Percentiles rank a stretch among this genome's conserved stretches.
phyloP scores from a whole-genome alignment of 805 yeast genomes.

The Ogataea haglerorum region DNA sequence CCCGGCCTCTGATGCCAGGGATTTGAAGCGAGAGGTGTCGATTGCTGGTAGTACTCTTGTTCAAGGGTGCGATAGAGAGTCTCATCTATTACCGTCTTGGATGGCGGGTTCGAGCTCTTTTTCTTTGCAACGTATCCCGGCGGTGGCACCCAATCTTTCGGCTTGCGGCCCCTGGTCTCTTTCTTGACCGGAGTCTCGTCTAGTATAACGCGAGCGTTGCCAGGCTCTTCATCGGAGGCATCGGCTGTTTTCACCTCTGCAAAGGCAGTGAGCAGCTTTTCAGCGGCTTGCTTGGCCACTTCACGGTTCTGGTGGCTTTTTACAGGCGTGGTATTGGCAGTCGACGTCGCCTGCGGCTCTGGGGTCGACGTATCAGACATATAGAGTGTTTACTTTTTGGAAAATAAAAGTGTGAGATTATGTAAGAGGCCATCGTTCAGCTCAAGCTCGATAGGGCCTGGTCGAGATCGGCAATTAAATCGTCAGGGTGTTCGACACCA shows the following conservation, averaged over 20 bases:
- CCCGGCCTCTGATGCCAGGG: slow-evolving; percentile 15
- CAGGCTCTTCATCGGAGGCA: slow-evolving; percentile 9
- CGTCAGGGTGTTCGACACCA: slow-evolving; percentile 77
- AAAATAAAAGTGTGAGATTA: background rate
- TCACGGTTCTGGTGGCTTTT: slow-evolving; percentile 4
- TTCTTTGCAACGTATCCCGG: slow-evolving; percentile 6
- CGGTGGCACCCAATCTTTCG: slow-evolving; percentile 18
- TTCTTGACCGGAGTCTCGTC: slow-evolving; percentile 7
- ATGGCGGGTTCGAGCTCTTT: background rate
- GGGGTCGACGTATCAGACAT: slow-evolving; percentile 10
- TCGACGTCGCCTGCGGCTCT: slow-evolving; percentile 16
- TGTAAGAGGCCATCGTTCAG: background rate
- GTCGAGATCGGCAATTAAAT: slow-evolving; percentile 70
- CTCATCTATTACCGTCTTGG: slow-evolving; percentile 3
- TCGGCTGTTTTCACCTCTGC: slow-evolving; percentile 7
- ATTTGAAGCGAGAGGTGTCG: slow-evolving; percentile 9
- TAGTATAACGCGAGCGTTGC: slow-evolving; percentile 8
- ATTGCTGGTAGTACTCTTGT: slow-evolving; percentile 12
- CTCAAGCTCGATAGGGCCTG: slow-evolving; percentile 42
- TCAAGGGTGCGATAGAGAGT: slow-evolving; percentile 7
- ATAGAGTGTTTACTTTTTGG: slow-evolving; percentile 3
- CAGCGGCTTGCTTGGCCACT: slow-evolving; percentile 12
- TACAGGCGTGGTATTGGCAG: slow-evolving; percentile 12
- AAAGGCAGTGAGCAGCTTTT: slow-evolving; percentile 6
- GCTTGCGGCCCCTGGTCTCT: slow-evolving; percentile 14